Evolutionary conservation across 257 asterid species (phyloP).

Genomic region (Salvia rosmarinus): DNA sequence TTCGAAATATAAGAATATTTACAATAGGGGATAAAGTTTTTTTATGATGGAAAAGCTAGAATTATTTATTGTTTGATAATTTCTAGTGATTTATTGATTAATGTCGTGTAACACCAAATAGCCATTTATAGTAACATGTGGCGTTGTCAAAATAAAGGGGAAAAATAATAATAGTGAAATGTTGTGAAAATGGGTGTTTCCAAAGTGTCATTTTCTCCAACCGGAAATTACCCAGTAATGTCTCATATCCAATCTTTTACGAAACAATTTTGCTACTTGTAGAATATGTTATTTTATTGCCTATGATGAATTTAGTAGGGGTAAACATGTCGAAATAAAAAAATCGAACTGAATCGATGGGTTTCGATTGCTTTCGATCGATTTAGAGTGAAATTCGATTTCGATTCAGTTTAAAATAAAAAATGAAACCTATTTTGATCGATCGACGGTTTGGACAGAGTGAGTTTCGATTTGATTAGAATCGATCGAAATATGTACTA

Average conservation of each 20-base stretch:
- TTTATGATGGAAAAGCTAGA: neutral
- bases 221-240: neutral
- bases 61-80: slow-evolving; percentile 8
- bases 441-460: too few relatives aligned
- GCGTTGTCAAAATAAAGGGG: neutral
- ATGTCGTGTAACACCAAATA: neutral
- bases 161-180: neutral
- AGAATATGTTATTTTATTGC: neutral
- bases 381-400: too few relatives aligned
- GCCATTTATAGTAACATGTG: neutral
- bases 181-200: neutral
- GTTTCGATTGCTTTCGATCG: too few relatives aligned
- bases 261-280: neutral
- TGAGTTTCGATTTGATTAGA: too few relatives aligned
- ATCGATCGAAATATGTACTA: too few relatives aligned
- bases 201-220: slow-evolving; percentile 12
- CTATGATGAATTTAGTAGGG: too few relatives aligned
- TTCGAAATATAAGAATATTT: neutral
- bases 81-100: neutral
- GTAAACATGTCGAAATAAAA: too few relatives aligned
- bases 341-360: too few relatives aligned
- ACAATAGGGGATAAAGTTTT: neutral
- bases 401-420: too few relatives aligned
- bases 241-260: neutral
- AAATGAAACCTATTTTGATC: too few relatives aligned